A percentile compares a stretch with the other conserved stretches of the same genome.
Conservation (phyloP, 352 stramenopile genomes). For the Blastocystis sp. region DNA sequence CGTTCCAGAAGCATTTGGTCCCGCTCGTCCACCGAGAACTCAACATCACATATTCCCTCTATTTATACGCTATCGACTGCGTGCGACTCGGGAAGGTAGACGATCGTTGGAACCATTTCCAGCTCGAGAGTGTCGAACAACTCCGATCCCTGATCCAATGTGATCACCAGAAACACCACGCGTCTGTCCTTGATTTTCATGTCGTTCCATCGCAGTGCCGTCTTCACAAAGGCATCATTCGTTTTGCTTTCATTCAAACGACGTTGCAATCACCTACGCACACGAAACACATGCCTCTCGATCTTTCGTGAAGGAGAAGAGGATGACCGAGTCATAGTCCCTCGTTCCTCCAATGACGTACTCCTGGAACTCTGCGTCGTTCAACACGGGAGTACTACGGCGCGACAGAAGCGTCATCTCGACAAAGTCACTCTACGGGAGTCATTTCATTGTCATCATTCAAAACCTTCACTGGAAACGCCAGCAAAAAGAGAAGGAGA, state of each 20-base stretch:
- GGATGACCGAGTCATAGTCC: background rate
- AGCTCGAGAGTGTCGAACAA: background rate
- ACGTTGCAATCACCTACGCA: background rate
- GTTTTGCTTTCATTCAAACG: background rate
- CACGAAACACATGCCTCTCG: background rate
- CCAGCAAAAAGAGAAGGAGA: background rate
- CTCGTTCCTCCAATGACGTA: background rate
- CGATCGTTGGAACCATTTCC: background rate
- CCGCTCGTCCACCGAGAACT: background rate
- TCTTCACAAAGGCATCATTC: conserved; percentile 15
- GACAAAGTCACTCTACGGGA: background rate
- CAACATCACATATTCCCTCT: background rate
- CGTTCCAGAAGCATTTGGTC: background rate
- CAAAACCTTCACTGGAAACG: background rate
- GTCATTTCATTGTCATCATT: background rate
- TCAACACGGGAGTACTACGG: background rate
- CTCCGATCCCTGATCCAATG: background rate
- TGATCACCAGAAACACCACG: background rate
- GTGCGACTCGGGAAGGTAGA: background rate
- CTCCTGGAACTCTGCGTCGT: background rate
- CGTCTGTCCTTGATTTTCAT: background rate
- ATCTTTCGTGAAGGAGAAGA: background rate
- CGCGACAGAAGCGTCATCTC: background rate
- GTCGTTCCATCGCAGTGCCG: background rate
- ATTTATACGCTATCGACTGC: background rate